A percentile compares a stretch with the other conserved stretches of the same genome.
phyloP scores from a whole-genome alignment of 345 rosid species.

The Aethionema arabicum region DNA sequence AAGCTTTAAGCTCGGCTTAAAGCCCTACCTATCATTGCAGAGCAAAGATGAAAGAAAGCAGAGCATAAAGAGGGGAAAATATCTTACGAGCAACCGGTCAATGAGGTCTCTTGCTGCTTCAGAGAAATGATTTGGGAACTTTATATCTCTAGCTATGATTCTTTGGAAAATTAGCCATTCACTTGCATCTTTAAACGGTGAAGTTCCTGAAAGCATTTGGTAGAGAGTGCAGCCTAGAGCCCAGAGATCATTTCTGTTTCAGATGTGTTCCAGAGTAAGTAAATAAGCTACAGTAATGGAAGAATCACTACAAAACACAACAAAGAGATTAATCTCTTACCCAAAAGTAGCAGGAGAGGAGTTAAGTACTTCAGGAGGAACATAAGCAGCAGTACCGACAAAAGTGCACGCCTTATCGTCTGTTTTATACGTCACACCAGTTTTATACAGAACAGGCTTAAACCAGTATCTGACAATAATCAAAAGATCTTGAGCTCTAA shows the following conservation, averaged over 20 bases:
- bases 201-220: slow-evolving; percentile 99
- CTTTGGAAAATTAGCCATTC: slow-evolving; percentile 98
- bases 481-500: slow-evolving; percentile 3
- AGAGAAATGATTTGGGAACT: slow-evolving; percentile 88
- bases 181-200: slow-evolving; percentile 97
- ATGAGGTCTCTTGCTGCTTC: slow-evolving; percentile 86
- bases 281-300: too few species aligned
- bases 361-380: slow-evolving; percentile 97
- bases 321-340: slow-evolving; percentile 45
- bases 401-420: slow-evolving; percentile 96
- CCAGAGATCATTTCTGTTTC: slow-evolving; percentile 95
- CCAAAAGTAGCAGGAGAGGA: slow-evolving; percentile 99
- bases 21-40: too few species aligned
- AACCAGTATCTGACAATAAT: neutral
- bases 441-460: too few species aligned
- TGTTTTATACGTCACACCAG: slow-evolving; percentile 27
- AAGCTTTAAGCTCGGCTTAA: too few species aligned
- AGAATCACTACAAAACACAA: too few species aligned
- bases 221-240: slow-evolving; percentile 98
- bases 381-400: slow-evolving; percentile 99
- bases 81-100: slow-evolving; percentile 75
- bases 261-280: slow-evolving; percentile 11
- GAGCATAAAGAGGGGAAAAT: slow-evolving; percentile 13
- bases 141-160: slow-evolving; percentile 88
- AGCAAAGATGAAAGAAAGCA: too few species aligned